Conservation (phyloP, 2,329 filamentous ascomycete genomes). For the Fusarium concolor region DNA sequence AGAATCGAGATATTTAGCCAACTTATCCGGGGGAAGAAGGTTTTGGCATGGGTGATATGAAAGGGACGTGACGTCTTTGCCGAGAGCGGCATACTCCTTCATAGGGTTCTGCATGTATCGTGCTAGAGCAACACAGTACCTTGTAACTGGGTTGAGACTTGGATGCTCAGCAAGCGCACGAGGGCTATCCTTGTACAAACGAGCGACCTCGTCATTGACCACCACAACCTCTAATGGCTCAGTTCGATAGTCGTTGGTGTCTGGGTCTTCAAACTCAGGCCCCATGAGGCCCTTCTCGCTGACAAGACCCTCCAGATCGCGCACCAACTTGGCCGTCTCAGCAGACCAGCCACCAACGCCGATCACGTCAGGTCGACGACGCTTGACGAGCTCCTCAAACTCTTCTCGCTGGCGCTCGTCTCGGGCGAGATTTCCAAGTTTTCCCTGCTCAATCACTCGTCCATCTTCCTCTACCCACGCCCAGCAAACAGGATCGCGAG, state of each 20-base stretch:
- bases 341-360: conserved; percentile 89
- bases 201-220: conserved; percentile 97
- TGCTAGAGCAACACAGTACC: conserved; percentile 90
- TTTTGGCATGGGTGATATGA: conserved; percentile 92
- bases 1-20: conserved; percentile 89
- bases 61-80: conserved; percentile 87
- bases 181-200: conserved; percentile 91
- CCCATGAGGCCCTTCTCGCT: conserved; percentile 81
- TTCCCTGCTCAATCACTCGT: conserved; percentile 87
- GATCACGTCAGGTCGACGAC: conserved; percentile 88
- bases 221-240: conserved; percentile 89
- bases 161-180: conserved; percentile 85
- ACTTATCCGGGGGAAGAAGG: conserved; percentile 86
- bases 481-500: conserved; percentile 86
- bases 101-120: conserved; percentile 95
- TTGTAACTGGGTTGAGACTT: conserved; percentile 78
- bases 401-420: conserved; percentile 75
- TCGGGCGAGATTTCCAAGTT: conserved; percentile 80
- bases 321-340: conserved; percentile 85
- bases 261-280: conserved; percentile 82
- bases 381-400: conserved; percentile 82
- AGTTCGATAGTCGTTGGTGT: conserved; percentile 78
- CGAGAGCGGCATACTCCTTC: conserved; percentile 94
- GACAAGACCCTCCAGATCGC: conserved; percentile 82
- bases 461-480: conserved; percentile 95